Evolutionary conservation across 176 grass and related monocot species (phyloP).

Genomic region (Oryza longistaminata): DNA sequence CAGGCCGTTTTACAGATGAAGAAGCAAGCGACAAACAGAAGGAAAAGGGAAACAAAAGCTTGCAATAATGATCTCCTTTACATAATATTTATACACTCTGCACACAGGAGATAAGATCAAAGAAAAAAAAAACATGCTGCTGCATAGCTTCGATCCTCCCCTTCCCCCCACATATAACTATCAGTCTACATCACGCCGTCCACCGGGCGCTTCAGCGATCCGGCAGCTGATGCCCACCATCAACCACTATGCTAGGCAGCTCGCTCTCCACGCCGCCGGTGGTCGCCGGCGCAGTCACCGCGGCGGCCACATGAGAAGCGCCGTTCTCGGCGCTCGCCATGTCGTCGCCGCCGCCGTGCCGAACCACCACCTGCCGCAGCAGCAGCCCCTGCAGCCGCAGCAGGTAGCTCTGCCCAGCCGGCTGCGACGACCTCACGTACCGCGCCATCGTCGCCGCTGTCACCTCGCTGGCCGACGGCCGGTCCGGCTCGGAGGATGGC

Average conservation of each 20-base stretch:
- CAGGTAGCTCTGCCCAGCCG: constrained; percentile 56
- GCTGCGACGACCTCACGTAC: constrained; percentile 48
- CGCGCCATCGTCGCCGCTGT: constrained; percentile 37
- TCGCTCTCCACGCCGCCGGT: background rate
- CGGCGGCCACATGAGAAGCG: background rate
- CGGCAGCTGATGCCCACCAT: constrained; percentile 38
- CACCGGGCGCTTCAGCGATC: constrained; percentile 39
- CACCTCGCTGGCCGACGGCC: constrained; percentile 53
- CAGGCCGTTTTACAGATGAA: background rate
- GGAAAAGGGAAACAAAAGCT: background rate
- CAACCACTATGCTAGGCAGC: constrained; percentile 40
- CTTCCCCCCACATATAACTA: background rate
- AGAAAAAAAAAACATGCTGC: no score
- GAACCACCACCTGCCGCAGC: constrained; percentile 44
- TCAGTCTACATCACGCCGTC: background rate
- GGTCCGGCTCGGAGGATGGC: constrained; percentile 46
- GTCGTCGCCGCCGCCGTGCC: background rate
- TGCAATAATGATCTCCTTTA: background rate
- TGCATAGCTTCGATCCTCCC: background rate
- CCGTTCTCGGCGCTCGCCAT: constrained; percentile 18
- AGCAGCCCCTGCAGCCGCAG: constrained; percentile 70
- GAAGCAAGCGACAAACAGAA: background rate
- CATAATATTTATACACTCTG: background rate
- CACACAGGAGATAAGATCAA: background rate
- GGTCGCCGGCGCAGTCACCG: background rate